These are phyloP conservation scores for Spathaspora gorwiae DNA, from an alignment of 805 yeast species.

Conservation along the genomic window DNA sequence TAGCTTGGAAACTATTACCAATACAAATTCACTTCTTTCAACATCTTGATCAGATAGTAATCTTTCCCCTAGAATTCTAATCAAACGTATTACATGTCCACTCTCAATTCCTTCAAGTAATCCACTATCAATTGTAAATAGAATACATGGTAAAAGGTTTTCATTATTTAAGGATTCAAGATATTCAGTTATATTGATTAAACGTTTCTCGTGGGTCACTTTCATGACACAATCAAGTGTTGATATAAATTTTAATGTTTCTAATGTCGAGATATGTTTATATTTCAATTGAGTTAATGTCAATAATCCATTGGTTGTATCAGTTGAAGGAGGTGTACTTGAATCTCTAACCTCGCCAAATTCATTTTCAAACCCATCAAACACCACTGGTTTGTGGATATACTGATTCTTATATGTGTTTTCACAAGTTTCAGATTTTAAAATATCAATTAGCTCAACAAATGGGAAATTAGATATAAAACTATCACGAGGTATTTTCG, in stretches of 20 bases:
- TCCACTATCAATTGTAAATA: neutral
- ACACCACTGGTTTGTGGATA: neutral
- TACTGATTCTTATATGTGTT: neutral
- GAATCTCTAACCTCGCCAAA: slow-evolving; percentile 5
- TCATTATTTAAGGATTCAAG: slow-evolving; percentile 3
- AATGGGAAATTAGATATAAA: slow-evolving; percentile 7
- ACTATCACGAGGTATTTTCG: neutral
- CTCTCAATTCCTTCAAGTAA: neutral
- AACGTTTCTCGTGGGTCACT: neutral
- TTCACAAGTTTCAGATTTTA: neutral
- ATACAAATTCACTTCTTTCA: slow-evolving; percentile 39
- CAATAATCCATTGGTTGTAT: neutral
- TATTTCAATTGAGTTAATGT: neutral
- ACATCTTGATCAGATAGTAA: slow-evolving; percentile 21
- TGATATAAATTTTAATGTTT: neutral
- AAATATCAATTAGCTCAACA: neutral
- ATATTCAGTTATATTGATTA: neutral
- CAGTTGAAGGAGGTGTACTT: slow-evolving; percentile 1
- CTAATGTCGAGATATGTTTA: neutral
- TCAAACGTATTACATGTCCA: slow-evolving; percentile 9
- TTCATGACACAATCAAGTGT: neutral
- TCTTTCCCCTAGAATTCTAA: slow-evolving; percentile 29
- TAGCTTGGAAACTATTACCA: slow-evolving; percentile 28
- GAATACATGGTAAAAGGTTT: slow-evolving; percentile 5
- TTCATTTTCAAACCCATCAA: slow-evolving; percentile 4